phyloP scores from a whole-genome alignment of 768 basidiomycete genomes.

The Amanita jacksonii region DNA sequence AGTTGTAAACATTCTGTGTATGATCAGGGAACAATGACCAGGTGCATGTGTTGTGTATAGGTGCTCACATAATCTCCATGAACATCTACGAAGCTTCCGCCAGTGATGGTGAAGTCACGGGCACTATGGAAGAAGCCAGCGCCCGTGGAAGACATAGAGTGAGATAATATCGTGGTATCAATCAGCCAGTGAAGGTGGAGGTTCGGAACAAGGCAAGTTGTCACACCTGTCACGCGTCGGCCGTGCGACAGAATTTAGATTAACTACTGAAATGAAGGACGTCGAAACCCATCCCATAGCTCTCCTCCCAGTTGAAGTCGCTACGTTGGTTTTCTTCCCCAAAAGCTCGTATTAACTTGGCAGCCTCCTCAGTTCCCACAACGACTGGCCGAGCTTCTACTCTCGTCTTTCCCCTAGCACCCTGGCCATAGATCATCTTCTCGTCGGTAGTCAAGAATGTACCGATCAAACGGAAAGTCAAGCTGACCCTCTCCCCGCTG shows the following conservation, averaged over 20 bases:
- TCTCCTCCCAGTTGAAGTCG: conserved; percentile 59
- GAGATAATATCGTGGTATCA: too few relatives aligned
- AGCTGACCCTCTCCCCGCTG: conserved; percentile 62
- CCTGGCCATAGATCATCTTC: conserved; percentile 59
- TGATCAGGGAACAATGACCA: too few relatives aligned
- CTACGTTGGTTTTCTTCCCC: conserved; percentile 65
- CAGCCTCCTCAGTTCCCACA: conserved; percentile 38
- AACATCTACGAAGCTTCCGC: too few relatives aligned
- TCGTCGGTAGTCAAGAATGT: conserved; percentile 55
- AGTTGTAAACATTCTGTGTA: too few relatives aligned
- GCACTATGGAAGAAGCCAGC: too few relatives aligned
- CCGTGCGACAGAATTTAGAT: neutral
- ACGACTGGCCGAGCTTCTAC: conserved; percentile 47
- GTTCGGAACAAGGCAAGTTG: too few relatives aligned
- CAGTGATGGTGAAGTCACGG: too few relatives aligned
- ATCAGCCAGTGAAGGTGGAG: too few relatives aligned
- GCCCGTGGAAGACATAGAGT: too few relatives aligned
- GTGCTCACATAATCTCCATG: too few relatives aligned
- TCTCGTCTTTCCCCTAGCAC: conserved; percentile 52
- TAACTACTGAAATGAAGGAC: conserved; percentile 46
- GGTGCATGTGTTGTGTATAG: too few relatives aligned
- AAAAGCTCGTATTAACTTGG: conserved; percentile 49
- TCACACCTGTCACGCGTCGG: neutral
- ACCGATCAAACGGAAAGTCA: conserved; percentile 73
- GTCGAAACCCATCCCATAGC: conserved; percentile 62